Base-by-base conservation (phyloP, 1,284 basidiomycete genomes). In the Marasmius tenuissimus region DNA sequence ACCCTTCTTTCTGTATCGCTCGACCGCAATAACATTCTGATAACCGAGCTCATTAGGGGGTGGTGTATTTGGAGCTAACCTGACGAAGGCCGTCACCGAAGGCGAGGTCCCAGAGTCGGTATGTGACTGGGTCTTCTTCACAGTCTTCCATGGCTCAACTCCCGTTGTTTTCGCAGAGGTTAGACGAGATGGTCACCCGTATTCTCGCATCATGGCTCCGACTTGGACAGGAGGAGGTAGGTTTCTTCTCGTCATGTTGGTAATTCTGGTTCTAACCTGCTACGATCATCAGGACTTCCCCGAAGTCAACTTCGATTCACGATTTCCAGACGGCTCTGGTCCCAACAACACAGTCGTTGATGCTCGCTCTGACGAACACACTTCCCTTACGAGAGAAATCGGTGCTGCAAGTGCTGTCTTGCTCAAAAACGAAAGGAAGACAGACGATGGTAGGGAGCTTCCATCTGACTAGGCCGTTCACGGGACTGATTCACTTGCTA, bases 361-460 rank as follows among this genome's bases (percentile, higher is more conserved):
- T 62, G 91, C 91, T 0, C 80, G 85, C 61, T 83, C 77, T 0
- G 79, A 84, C 53, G 77, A 74, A 33, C 82, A 86, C 67, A 80
- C 73, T 1, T 81, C 82, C 0, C 72, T 91, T 6, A 85, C 85
- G 11, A 80, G 84, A 35, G 81, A 92, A 63, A 86, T 94, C 18
- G 91, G 85, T 3, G 81, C 84, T 0, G 86, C 85, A 0, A 89
- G 88, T 0, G 86, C 87, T 1, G 89, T 94, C 5, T 74, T 96
- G 34, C 81, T 94, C 22, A 94, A 95, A 80, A 95, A 95, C 72
- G 78, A 75, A 45, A 70, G 75, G n/a, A 75, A 70, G 11, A 72
- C 72, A 5, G 70, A 70, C 16, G 66, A 70, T n/a, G 72, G 72
- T 42, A 34, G n/a, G 48, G 49, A 45, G 10, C 27, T n/a, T 20